A percentile compares a stretch with the other conserved stretches of the same genome.
These are phyloP conservation scores for Platanthera guangdongensis DNA, from an alignment of 106 monocot species.

Conservation along the genomic window DNA sequence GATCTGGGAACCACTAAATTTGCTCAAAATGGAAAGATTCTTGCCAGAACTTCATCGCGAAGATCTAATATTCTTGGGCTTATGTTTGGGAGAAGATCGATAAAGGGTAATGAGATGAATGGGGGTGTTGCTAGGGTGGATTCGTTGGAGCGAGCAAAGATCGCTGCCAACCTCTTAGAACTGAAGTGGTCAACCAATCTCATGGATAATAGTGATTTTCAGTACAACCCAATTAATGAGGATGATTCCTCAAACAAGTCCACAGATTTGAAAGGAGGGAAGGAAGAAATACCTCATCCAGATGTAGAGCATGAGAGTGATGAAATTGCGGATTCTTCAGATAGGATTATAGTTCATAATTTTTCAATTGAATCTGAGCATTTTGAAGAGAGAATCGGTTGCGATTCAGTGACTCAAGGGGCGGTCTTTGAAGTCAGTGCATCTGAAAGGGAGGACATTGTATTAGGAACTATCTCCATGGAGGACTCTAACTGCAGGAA, in stretches of 20 bases:
- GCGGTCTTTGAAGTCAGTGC: neutral
- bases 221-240: neutral
- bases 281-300: neutral
- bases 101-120: conserved; percentile 20
- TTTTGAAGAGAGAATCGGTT: conserved; percentile 13
- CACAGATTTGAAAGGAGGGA: conserved; percentile 6
- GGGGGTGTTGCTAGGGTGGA: conserved; percentile 27
- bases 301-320: neutral
- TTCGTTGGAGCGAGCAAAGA: conserved; percentile 75
- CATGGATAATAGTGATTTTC: conserved; percentile 8
- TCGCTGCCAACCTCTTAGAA: conserved; percentile 68
- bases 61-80: conserved; percentile 31
- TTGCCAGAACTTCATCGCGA: conserved; percentile 24
- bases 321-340: neutral
- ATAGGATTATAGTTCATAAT: conserved; percentile 8
- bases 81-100: conserved; percentile 55
- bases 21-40: conserved; percentile 34
- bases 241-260: conserved; percentile 4
- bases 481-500: too few relatives aligned
- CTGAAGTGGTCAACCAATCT: conserved; percentile 74
- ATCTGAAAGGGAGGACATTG: neutral
- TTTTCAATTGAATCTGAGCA: conserved; percentile 2
- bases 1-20: conserved; percentile 14
- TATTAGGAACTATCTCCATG: neutral
- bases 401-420: neutral